A percentile compares a stretch with the other conserved stretches of the same genome.
Conservation (phyloP, 441 rosid species). For the Biscutella auriculata region DNA sequence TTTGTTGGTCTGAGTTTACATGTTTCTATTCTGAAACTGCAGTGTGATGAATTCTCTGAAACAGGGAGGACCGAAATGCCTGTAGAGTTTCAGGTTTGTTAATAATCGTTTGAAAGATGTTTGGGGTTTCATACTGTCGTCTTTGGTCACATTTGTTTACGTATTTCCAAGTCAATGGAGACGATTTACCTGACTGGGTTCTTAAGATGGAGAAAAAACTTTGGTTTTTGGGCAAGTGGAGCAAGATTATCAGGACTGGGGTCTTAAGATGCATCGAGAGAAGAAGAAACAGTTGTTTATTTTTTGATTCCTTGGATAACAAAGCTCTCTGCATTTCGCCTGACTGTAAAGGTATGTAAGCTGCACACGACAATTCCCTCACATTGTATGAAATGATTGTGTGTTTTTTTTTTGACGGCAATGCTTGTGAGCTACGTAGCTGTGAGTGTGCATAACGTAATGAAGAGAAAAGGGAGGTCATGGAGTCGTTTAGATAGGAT, state of each 20-base stretch:
- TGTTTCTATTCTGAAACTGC: slow-evolving; percentile 18
- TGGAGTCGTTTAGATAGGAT: slow-evolving; percentile 57
- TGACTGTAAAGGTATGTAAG: slow-evolving; percentile 35
- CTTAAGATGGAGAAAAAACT: slow-evolving; percentile 26
- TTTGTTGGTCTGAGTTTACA: neutral
- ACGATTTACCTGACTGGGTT: slow-evolving; percentile 38
- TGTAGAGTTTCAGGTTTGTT: slow-evolving; percentile 40
- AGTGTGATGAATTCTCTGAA: slow-evolving; percentile 53
- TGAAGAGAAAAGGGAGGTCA: slow-evolving; percentile 34
- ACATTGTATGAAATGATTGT: neutral
- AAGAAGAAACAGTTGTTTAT: slow-evolving; percentile 42
- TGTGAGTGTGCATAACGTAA: slow-evolving; percentile 40
- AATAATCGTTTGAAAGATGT: neutral
- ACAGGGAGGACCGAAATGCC: slow-evolving; percentile 45
- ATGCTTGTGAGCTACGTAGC: slow-evolving; percentile 31
- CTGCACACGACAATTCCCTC: neutral
- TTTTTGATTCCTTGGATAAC: slow-evolving; percentile 32
- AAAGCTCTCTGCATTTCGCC: slow-evolving; percentile 43
- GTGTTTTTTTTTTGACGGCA: neutral
- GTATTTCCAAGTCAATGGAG: slow-evolving; percentile 44
- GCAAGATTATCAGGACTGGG: slow-evolving; percentile 51
- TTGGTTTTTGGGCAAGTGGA: slow-evolving; percentile 35
- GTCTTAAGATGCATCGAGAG: slow-evolving; percentile 40
- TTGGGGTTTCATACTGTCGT: neutral
- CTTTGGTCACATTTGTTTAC: neutral